Conservation (phyloP, 768 basidiomycete genomes). For the Sarcodon sp. region DNA sequence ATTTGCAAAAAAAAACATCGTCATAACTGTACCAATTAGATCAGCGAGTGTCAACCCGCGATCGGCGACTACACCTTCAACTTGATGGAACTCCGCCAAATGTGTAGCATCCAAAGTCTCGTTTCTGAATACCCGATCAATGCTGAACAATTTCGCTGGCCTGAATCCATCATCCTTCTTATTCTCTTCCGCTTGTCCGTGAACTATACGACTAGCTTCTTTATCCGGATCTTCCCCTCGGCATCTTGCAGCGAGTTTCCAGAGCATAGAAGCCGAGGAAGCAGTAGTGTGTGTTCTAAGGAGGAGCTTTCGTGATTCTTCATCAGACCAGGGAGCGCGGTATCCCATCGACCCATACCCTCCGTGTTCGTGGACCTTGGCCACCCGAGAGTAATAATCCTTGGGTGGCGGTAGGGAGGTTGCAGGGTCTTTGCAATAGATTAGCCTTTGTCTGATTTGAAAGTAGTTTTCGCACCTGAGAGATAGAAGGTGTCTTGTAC, state of each 20-base stretch:
- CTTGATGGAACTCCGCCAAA: slow-evolving; percentile 98
- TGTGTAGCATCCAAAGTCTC: slow-evolving; percentile 98
- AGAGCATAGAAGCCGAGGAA: slow-evolving; percentile 87
- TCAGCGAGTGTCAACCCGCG: slow-evolving; percentile 86
- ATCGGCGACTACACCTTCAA: slow-evolving; percentile 99
- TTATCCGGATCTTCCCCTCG: slow-evolving; percentile 42
- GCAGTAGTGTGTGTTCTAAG: slow-evolving; percentile 96
- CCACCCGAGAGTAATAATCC: slow-evolving; percentile 79
- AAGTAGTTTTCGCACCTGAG: slow-evolving; percentile 45
- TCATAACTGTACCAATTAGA: slow-evolving; percentile 56
- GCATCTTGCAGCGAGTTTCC: slow-evolving; percentile 79
- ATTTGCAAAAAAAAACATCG: background rate
- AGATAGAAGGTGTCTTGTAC: slow-evolving; percentile 98
- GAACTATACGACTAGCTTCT: slow-evolving; percentile 7
- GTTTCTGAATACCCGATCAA: slow-evolving; percentile 97
- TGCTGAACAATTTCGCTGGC: slow-evolving; percentile 91
- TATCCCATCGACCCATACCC: slow-evolving; percentile 93
- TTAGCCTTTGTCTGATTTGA: background rate
- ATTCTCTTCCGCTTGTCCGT: slow-evolving; percentile 25
- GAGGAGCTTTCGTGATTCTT: slow-evolving; percentile 85
- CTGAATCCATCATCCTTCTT: slow-evolving; percentile 60
- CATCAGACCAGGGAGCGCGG: slow-evolving; percentile 88
- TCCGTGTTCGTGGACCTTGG: slow-evolving; percentile 74
- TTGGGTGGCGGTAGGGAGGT: slow-evolving; percentile 60
- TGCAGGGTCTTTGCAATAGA: slow-evolving; percentile 49